These are phyloP conservation scores for Ogataea paraovalis DNA, from an alignment of 805 yeast species.

Conservation along the genomic window DNA sequence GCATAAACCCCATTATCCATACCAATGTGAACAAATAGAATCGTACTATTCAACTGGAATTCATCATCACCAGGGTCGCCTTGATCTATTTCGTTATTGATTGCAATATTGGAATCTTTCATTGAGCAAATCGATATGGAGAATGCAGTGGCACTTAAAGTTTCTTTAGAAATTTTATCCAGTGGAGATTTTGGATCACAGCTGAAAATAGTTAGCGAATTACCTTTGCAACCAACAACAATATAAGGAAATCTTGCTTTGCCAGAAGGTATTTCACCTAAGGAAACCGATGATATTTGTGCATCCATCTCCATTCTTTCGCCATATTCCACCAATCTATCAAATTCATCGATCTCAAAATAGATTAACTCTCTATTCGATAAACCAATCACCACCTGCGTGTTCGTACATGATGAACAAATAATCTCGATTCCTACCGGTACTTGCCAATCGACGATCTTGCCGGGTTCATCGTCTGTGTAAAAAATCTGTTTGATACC, in stretches of 20 bases:
- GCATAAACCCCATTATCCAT: constrained; percentile 80
- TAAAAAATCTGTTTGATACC: constrained; percentile 60
- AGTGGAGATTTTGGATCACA: constrained; percentile 56
- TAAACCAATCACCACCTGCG: constrained; percentile 67
- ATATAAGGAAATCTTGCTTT: constrained; percentile 50
- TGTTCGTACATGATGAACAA: constrained; percentile 56
- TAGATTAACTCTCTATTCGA: constrained; percentile 75
- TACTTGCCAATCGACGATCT: constrained; percentile 67
- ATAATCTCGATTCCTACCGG: constrained; percentile 70
- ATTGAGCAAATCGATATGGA: constrained; percentile 29
- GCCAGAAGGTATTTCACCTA: constrained; percentile 49
- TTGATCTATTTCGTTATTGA: constrained; percentile 9
- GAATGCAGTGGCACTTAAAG: constrained; percentile 44
- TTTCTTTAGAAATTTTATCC: constrained; percentile 61
- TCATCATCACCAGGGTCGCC: constrained; percentile 11
- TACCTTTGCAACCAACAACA: constrained; percentile 70
- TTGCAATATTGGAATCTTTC: constrained; percentile 9
- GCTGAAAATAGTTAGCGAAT: constrained; percentile 64
- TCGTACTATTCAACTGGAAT: constrained; percentile 5
- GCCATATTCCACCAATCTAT: constrained; percentile 66
- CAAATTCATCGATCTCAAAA: constrained; percentile 70
- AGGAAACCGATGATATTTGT: constrained; percentile 43
- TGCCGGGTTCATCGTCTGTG: constrained; percentile 25
- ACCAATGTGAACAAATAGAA: constrained; percentile 64
- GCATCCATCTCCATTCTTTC: constrained; percentile 53